phyloP scores from a whole-genome alignment of 495 filamentous ascomycete species.

The Alectoria sarmentosa region DNA sequence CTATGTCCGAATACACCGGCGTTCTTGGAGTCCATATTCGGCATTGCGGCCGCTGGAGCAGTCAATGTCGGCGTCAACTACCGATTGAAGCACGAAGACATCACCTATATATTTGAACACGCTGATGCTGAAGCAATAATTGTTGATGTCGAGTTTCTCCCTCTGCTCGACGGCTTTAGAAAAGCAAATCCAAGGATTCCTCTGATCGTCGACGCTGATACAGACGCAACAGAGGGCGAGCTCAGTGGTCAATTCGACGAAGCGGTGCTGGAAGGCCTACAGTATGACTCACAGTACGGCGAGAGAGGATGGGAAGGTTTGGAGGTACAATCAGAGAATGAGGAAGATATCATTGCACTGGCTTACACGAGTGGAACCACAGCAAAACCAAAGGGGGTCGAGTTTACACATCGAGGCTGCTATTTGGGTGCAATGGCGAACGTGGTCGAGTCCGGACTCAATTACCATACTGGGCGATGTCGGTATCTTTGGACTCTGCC shows the following conservation, averaged over 20 bases:
- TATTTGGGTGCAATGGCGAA: constrained; percentile 84
- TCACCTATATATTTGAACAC: constrained; percentile 83
- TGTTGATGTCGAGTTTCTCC: constrained; percentile 69
- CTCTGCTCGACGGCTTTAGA: constrained; percentile 59
- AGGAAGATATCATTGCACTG: constrained; percentile 76
- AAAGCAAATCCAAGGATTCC: constrained; percentile 50
- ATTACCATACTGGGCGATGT: constrained; percentile 57
- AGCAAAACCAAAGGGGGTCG: constrained; percentile 84
- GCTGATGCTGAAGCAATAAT: constrained; percentile 83
- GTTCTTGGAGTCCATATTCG: constrained; percentile 85
- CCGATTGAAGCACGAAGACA: constrained; percentile 78
- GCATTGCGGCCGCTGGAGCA: constrained; percentile 75
- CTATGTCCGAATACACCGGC: constrained; percentile 89
- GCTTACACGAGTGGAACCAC: constrained; percentile 94
- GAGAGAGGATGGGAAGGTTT: constrained; percentile 71
- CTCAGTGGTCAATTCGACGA: constrained; percentile 75
- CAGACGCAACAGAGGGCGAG: constrained; percentile 67
- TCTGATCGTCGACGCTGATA: constrained; percentile 79
- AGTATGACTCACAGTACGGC: constrained; percentile 55
- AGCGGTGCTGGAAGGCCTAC: constrained; percentile 73
- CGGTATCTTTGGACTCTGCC: constrained; percentile 89
- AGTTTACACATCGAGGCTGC: constrained; percentile 79
- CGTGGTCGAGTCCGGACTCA: constrained; percentile 80
- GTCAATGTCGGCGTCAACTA: constrained; percentile 87
- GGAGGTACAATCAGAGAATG: constrained; percentile 56